Percentiles rank a stretch among this genome's conserved stretches.
Evolutionary conservation across 352 stramenopile species (phyloP).

Genomic region (Phytopythium mirpurense): DNA sequence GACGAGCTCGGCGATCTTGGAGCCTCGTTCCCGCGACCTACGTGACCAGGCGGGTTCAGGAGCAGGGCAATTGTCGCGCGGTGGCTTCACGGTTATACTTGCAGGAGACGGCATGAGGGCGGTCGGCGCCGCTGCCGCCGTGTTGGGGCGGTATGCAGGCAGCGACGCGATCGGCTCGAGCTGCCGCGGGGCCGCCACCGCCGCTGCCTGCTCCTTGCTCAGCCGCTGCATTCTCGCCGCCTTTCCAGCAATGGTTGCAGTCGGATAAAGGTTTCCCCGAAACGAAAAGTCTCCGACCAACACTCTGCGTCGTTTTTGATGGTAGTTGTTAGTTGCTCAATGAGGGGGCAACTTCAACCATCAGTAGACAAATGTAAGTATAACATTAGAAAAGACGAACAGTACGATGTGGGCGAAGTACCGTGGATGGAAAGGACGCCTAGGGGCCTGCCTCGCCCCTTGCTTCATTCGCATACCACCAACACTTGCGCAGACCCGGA

Average conservation of each 20-base stretch:
- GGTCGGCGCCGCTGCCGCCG: neutral
- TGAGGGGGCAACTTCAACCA: constrained; percentile 1
- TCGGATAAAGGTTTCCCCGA: too few relatives aligned
- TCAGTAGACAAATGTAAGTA: neutral
- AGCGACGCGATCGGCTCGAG: constrained; percentile 15
- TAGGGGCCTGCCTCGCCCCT: too few relatives aligned
- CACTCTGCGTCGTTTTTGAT: neutral
- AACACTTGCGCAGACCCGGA: neutral
- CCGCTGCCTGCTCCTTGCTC: neutral
- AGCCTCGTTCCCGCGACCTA: neutral
- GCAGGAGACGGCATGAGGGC: neutral
- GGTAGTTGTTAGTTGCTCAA: neutral
- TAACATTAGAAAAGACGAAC: neutral
- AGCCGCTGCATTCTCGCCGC: neutral
- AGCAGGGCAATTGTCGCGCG: neutral
- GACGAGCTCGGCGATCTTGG: neutral
- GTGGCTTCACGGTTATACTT: neutral
- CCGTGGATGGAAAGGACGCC: neutral
- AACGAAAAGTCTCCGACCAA: constrained; percentile 1
- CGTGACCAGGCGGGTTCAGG: neutral
- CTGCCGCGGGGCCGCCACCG: constrained; percentile 11
- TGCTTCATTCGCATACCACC: neutral
- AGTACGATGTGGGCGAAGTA: neutral
- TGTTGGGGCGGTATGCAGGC: constrained; percentile 1
- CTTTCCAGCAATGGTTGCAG: neutral